Percentiles rank a stretch among this genome's conserved stretches.
These are phyloP conservation scores for Venturia pyrina DNA, from an alignment of 2,329 filamentous ascomycete species.

Conservation along the genomic window DNA sequence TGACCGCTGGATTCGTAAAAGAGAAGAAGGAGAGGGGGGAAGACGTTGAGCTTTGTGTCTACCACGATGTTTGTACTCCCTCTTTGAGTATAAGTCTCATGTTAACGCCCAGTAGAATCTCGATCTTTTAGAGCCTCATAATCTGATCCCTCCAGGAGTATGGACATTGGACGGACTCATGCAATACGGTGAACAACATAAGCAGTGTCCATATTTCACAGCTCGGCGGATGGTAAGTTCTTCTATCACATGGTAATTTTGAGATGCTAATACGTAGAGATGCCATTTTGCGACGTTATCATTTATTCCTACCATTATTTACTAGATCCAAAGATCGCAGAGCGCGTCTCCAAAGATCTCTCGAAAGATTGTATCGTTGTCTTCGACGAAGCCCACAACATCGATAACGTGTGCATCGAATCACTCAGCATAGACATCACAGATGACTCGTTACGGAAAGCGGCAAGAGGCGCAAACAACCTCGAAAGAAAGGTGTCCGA, in stretches of 20 bases:
- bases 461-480: slow-evolving; percentile 81
- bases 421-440: slow-evolving; percentile 94
- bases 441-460: slow-evolving; percentile 85
- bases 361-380: slow-evolving; percentile 98
- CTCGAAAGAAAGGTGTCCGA: slow-evolving; percentile 83
- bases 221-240: slow-evolving; percentile 72
- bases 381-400: slow-evolving; percentile 98
- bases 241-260: slow-evolving; percentile 14
- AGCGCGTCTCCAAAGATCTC: slow-evolving; percentile 86
- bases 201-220: slow-evolving; percentile 97
- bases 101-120: slow-evolving; percentile 53
- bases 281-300: slow-evolving; percentile 98
- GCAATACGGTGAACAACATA: slow-evolving; percentile 85
- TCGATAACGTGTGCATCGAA: slow-evolving; percentile 98
- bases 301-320: slow-evolving; percentile 99
- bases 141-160: slow-evolving; percentile 85
- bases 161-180: slow-evolving; percentile 89
- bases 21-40: slow-evolving; percentile 96
- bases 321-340: slow-evolving; percentile 94
- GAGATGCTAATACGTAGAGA: slow-evolving; percentile 40
- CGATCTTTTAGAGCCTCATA: slow-evolving; percentile 87
- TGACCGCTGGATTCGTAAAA: slow-evolving; percentile 94
- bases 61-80: slow-evolving; percentile 64
- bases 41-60: slow-evolving; percentile 86
- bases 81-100: slow-evolving; percentile 6